Evolutionary conservation across 2,329 filamentous ascomycete species (phyloP).

Genomic region (Thelonectria olida): DNA sequence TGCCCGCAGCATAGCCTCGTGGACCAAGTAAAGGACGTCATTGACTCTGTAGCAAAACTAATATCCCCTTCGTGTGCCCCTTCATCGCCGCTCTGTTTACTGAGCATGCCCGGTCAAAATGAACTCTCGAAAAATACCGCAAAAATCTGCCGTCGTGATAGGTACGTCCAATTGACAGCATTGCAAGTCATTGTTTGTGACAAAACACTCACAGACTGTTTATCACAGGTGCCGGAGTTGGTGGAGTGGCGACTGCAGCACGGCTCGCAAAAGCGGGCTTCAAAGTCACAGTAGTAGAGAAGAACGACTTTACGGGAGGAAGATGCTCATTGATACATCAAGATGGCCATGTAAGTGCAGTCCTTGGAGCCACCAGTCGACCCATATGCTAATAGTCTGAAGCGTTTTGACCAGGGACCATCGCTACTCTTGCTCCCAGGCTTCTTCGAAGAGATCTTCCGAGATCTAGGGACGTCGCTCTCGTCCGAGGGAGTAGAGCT

Average conservation of each 20-base stretch:
- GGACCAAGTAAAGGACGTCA: slow-evolving; percentile 29
- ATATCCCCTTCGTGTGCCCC: no score
- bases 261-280: slow-evolving; percentile 76
- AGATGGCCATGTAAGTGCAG: slow-evolving; percentile 53
- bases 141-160: slow-evolving; percentile 41
- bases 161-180: slow-evolving; percentile 36
- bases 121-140: slow-evolving; percentile 31
- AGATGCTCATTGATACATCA: slow-evolving; percentile 73
- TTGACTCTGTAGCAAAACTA: slow-evolving; percentile 25
- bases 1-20: no score
- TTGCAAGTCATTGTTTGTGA: no score
- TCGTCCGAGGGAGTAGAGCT: slow-evolving; percentile 73
- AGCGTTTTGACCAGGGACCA: slow-evolving; percentile 81
- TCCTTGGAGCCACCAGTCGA: no score
- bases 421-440: slow-evolving; percentile 77
- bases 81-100: neutral
- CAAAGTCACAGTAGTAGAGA: slow-evolving; percentile 79
- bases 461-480: slow-evolving; percentile 73
- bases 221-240: slow-evolving; percentile 70
- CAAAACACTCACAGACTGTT: no score
- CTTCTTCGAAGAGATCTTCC: slow-evolving; percentile 75
- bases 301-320: slow-evolving; percentile 77
- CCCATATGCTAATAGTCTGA: fast-evolving
- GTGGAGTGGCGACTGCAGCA: slow-evolving; percentile 76
- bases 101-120: slow-evolving; percentile 17